Base-by-base conservation (phyloP, 345 rosid genomes). In the Eutrema yunnanense region DNA sequence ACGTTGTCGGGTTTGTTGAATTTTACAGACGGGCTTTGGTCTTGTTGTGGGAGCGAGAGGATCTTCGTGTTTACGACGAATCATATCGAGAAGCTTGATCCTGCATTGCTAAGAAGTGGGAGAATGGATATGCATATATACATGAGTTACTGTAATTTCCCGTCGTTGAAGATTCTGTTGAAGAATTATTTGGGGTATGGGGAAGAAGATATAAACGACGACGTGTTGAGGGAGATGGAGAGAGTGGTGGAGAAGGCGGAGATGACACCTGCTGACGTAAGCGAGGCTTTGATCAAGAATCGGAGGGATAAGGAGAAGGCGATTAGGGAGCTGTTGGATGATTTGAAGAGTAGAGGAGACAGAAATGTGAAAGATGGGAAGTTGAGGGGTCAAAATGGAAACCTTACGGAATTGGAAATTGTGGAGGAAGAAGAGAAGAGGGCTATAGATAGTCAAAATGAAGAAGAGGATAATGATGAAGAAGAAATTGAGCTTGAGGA, bases 1-100 rank as follows among this genome's bases (percentile, higher is more conserved):
- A 94, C 98, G 2, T 76, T 94, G 34, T 94, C 98, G 6, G 98
- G 98, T 68, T 74, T 94, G 68, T 63, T 94, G 84, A 94, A 94
- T 80, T 94, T 94, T 78, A 89, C 96, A 5, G 98, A 94, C 43
- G 98, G 98, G 74, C 72, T 94, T 40, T 94, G 98, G 98, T 94
- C 98, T 8, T 90, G 98, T 56, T 91, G 98, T 58, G 98, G 97
- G 10, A 90, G 97, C 69, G 98, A 94, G 84, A 85, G 88, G 87
- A 91, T 94, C 56, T 94, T 94, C 38, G 97, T 91, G 44, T 91
- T 94, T 72, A 94, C 98, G 0, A 94, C 98, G 1, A 94, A 94
- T 73, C 96, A 94, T 81, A 80, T 89, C 1, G 96, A 94, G 76
- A 91, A 88, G 80, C 92, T 94, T 50, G 98, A 94, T 72, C 86